Evolutionary conservation across 371 early-diverging fungal species (phyloP).

Genomic region (Rhizopus arrhizus): DNA sequence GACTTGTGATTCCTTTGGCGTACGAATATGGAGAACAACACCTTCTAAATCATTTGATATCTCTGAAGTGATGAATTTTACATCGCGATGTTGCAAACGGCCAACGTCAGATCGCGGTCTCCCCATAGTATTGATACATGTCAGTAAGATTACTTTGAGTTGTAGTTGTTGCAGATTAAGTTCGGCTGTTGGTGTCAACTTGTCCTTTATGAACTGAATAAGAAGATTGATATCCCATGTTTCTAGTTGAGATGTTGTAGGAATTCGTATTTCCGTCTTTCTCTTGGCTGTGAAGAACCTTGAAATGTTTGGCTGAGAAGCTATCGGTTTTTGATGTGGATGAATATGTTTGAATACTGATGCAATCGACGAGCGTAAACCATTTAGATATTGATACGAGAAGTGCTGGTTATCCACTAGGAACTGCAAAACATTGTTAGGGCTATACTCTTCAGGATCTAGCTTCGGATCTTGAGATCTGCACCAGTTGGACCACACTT

Average conservation of each 20-base stretch:
- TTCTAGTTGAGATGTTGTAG: background rate
- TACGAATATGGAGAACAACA: too few species aligned
- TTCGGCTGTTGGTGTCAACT: background rate
- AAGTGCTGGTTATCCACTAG: background rate
- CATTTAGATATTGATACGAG: constrained; percentile 5
- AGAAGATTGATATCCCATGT: constrained; percentile 4
- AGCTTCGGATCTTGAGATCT: background rate
- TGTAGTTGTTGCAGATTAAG: constrained; percentile 1
- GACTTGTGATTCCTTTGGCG: constrained; percentile 14
- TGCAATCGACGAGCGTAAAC: constrained; percentile 10
- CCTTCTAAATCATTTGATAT: background rate
- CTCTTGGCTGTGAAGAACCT: constrained; percentile 12
- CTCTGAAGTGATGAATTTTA: background rate
- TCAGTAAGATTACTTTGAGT: constrained; percentile 7
- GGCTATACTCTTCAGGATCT: background rate
- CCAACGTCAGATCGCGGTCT: constrained; percentile 9
- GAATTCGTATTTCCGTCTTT: background rate
- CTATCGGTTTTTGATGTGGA: background rate
- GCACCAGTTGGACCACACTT: background rate
- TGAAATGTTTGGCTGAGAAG: background rate
- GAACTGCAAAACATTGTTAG: background rate
- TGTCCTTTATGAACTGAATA: background rate
- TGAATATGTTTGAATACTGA: constrained; percentile 8
- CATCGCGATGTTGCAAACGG: constrained; percentile 7
- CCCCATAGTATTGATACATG: constrained; percentile 19